Evolutionary conservation across 2,329 filamentous ascomycete species (phyloP).

Genomic region (Hymenoscyphus scutula): DNA sequence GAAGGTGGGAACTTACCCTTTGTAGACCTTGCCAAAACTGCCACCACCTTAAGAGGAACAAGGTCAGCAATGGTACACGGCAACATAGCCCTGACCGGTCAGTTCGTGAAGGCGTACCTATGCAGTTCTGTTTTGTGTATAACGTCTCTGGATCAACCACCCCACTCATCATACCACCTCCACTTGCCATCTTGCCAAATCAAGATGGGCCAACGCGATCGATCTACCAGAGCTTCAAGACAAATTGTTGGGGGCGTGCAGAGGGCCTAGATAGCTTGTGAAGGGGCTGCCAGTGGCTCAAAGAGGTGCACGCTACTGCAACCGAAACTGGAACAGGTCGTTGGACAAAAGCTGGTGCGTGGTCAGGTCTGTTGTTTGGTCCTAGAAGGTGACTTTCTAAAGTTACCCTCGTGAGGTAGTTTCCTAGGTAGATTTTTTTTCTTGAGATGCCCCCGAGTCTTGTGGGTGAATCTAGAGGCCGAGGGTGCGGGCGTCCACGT

Average conservation of each 20-base stretch:
- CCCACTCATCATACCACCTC: slow-evolving; percentile 42
- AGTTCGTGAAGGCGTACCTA: slow-evolving; percentile 52
- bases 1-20: slow-evolving; percentile 62
- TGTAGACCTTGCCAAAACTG: slow-evolving; percentile 98
- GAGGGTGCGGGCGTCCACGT: not conserved
- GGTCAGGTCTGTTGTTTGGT: not conserved
- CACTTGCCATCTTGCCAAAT: slow-evolving; percentile 32
- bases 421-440: not conserved
- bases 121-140: slow-evolving; percentile 91
- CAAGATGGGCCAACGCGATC: slow-evolving; percentile 4
- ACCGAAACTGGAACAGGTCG: not conserved
- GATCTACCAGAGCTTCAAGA: not conserved
- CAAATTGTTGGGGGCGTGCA: not conserved
- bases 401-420: not conserved
- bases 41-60: slow-evolving; percentile 66
- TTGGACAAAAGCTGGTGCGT: not conserved
- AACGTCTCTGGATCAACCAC: slow-evolving; percentile 81
- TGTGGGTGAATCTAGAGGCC: slow-evolving; percentile 3
- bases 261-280: not conserved
- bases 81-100: slow-evolving; percentile 6
- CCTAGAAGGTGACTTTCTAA: not conserved
- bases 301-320: not conserved
- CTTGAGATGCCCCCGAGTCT: not conserved
- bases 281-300: not conserved
- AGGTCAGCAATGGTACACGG: slow-evolving; percentile 28